Conservation (phyloP, 2,329 filamentous ascomycete genomes). For the Ceratocystis lukuohia region DNA sequence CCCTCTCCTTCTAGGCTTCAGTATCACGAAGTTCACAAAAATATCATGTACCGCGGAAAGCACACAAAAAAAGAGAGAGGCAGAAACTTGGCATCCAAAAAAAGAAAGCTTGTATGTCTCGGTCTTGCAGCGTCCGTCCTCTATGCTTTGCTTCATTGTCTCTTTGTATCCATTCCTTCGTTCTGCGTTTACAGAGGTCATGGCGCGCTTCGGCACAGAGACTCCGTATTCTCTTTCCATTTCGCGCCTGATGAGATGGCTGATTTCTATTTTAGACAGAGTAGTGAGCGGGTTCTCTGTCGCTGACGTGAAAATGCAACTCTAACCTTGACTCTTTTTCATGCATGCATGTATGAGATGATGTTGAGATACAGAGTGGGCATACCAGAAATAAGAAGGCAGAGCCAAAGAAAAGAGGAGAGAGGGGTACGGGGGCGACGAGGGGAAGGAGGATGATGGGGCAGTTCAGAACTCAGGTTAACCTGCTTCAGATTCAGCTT, state of each 20-base stretch:
- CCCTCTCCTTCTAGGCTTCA: not conserved
- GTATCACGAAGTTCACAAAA: not conserved
- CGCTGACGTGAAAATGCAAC: slow-evolving; percentile 4
- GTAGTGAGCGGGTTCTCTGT: not conserved
- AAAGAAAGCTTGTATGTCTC: not conserved
- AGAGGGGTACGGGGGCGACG: not conserved
- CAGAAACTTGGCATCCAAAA: not conserved
- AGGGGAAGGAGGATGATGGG: not conserved
- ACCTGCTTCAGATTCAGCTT: slow-evolving; percentile 9
- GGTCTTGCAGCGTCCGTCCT: not conserved
- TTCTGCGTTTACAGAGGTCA: not conserved
- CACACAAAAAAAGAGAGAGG: not conserved
- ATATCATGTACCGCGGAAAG: not conserved
- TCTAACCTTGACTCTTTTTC: not conserved
- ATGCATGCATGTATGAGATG: slow-evolving; percentile 4
- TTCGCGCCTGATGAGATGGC: not conserved
- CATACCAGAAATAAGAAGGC: not conserved
- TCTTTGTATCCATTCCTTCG: not conserved
- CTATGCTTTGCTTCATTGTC: not conserved
- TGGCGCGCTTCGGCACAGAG: not conserved
- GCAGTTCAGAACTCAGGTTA: not conserved
- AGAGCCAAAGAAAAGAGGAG: not conserved
- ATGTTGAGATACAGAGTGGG: not conserved
- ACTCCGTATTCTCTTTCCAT: not conserved
- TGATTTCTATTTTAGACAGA: slow-evolving; percentile 1